Percentiles rank a stretch among this genome's conserved stretches.
Evolutionary conservation across 179 eudicot species (phyloP).

Genomic region (Dionaea muscipula): DNA sequence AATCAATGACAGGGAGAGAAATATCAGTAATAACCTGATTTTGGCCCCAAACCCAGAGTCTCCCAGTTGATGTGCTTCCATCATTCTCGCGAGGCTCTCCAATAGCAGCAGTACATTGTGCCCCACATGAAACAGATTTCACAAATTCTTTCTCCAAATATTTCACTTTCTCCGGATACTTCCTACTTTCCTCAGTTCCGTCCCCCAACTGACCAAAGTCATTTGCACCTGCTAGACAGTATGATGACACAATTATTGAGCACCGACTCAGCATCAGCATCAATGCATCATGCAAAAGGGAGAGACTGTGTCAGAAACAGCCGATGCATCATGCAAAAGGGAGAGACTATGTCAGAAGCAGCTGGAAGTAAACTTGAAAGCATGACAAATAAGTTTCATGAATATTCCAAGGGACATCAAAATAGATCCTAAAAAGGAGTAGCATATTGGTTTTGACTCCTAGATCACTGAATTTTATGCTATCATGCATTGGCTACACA

Average conservation of each 20-base stretch:
- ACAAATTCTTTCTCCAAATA: slow-evolving; percentile 62
- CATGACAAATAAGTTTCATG: too few relatives aligned
- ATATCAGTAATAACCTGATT: slow-evolving; percentile 55
- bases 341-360: slow-evolving; percentile 1
- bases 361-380: too few relatives aligned
- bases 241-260: slow-evolving; percentile 6
- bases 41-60: slow-evolving; percentile 99
- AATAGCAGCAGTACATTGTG: slow-evolving; percentile 98
- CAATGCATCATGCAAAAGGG: background rate
- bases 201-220: slow-evolving; percentile 99
- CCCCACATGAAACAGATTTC: slow-evolving; percentile 85
- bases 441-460: too few relatives aligned
- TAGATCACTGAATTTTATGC: too few relatives aligned
- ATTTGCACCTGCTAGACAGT: slow-evolving; percentile 58
- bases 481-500: too few relatives aligned
- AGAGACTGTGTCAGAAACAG: slow-evolving; percentile 1
- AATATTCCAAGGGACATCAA: too few relatives aligned
- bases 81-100: slow-evolving; percentile 81
- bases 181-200: slow-evolving; percentile 82
- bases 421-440: too few relatives aligned
- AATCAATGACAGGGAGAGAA: background rate
- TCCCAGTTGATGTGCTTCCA: slow-evolving; percentile 52
- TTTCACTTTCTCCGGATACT: slow-evolving; percentile 65
- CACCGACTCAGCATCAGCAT: slow-evolving; percentile 3
- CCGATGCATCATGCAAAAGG: background rate